Evolutionary conservation across 2,329 filamentous ascomycete genomes (phyloP).

Genomic region (Fusarium irregulare): DNA sequence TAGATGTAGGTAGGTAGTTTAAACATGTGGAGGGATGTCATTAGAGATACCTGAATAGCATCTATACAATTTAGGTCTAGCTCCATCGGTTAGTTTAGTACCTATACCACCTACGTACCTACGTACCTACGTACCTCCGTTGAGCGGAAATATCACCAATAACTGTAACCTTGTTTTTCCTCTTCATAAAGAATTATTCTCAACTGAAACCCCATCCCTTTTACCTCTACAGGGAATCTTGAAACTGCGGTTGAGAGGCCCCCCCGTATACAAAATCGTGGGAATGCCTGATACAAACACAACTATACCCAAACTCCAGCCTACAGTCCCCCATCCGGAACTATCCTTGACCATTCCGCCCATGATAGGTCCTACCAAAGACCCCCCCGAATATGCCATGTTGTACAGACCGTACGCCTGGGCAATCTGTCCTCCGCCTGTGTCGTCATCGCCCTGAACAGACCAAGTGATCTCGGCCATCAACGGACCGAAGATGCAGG

Average conservation of each 20-base stretch:
- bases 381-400: slow-evolving; percentile 50
- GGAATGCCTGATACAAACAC: slow-evolving; percentile 46
- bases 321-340: slow-evolving; percentile 50
- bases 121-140: neutral
- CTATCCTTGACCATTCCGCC: slow-evolving; percentile 51
- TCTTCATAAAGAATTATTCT: neutral
- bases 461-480: slow-evolving; percentile 54
- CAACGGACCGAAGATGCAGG: slow-evolving; percentile 50
- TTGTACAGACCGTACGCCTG: slow-evolving; percentile 53
- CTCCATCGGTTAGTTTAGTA: neutral
- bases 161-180: neutral
- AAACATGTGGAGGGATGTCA: neutral
- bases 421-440: slow-evolving; percentile 47
- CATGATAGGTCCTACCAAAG: slow-evolving; percentile 50
- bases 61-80: slow-evolving; percentile 35
- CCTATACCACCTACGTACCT: neutral
- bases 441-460: slow-evolving; percentile 40
- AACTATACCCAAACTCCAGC: slow-evolving; percentile 48
- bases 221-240: slow-evolving; percentile 40
- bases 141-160: neutral
- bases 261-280: slow-evolving; percentile 47
- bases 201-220: neutral
- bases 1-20: slow-evolving; percentile 7
- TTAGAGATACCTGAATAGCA: slow-evolving; percentile 20
- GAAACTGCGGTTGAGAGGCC: slow-evolving; percentile 37